A percentile compares a stretch with the other conserved stretches of the same genome.
These are phyloP conservation scores for Penicillium digitatum DNA, from an alignment of 2,329 filamentous ascomycete species.

Conservation along the genomic window DNA sequence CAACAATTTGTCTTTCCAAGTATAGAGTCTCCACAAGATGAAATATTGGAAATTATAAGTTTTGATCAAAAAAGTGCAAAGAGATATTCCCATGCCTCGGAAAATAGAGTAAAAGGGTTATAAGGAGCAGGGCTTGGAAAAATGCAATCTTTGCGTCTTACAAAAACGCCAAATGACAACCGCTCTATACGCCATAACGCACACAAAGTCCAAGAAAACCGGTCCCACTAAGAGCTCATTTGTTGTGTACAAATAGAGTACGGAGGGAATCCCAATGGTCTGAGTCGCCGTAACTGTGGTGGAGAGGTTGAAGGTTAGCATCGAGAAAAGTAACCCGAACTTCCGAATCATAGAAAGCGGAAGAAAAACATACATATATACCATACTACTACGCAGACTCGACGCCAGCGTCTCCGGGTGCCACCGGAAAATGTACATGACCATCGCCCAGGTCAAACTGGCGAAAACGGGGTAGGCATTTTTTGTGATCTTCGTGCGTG, in stretches of 20 bases:
- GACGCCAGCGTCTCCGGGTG: conserved; percentile 88
- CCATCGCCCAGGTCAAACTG: conserved; percentile 80
- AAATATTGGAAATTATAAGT: not conserved
- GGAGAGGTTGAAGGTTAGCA: conserved; percentile 8
- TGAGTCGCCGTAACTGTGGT: conserved; percentile 65
- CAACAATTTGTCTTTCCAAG: not conserved
- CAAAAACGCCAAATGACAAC: conserved; percentile 3
- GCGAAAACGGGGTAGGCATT: conserved; percentile 94
- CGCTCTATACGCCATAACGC: conserved; percentile 20
- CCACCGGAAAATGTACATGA: conserved; percentile 94
- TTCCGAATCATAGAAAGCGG: not conserved
- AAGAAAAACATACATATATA: conserved; percentile 72
- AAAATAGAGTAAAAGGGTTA: conserved; percentile 9
- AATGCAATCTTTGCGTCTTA: not conserved
- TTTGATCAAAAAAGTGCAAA: not conserved
- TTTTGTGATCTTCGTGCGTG: conserved; percentile 52
- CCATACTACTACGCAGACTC: conserved; percentile 92
- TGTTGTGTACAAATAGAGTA: conserved; percentile 84
- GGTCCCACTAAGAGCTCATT: conserved; percentile 35
- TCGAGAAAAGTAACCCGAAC: not conserved
- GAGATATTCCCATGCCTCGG: conserved; percentile 10
- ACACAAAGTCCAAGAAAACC: conserved; percentile 13
- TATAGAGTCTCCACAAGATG: not conserved
- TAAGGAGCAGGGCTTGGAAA: conserved; percentile 1
- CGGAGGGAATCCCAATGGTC: conserved; percentile 83